Percentiles rank a stretch among this genome's conserved stretches.
Evolutionary conservation across 2,329 filamentous ascomycete genomes (phyloP).

Genomic region (Ascochyta rabiei): DNA sequence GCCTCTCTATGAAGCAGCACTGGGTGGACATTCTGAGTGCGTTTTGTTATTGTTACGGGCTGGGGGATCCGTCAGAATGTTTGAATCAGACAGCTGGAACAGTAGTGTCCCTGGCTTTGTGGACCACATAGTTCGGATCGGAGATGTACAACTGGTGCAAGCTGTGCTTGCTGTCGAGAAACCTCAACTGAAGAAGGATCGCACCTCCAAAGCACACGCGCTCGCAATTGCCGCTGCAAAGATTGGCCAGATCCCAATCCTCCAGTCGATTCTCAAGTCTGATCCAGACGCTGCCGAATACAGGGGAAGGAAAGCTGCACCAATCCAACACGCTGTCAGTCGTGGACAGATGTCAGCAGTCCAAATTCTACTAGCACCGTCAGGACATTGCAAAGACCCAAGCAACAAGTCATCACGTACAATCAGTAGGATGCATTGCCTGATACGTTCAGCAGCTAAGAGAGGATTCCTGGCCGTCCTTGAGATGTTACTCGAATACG

Average conservation of each 20-base stretch:
- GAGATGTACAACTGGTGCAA: not conserved
- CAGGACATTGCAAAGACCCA: not conserved
- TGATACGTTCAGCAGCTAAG: not conserved
- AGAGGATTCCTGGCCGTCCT: not conserved
- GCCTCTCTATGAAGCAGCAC: conserved; percentile 9
- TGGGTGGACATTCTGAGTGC: not conserved
- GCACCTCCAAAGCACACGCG: not conserved
- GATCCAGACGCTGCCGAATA: not conserved
- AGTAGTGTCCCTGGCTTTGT: not conserved
- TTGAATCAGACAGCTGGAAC: not conserved
- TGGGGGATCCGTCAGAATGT: not conserved
- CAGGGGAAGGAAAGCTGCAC: not conserved
- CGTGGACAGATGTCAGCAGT: not conserved
- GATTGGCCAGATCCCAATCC: not conserved
- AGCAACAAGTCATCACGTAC: not conserved
- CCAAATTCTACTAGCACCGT: not conserved
- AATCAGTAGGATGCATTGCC: not conserved
- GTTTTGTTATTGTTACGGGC: not conserved
- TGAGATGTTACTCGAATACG: not conserved
- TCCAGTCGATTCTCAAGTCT: not conserved
- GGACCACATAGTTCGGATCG: not conserved
- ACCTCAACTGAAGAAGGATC: not conserved
- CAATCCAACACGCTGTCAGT: not conserved
- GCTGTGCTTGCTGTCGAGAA: not conserved
- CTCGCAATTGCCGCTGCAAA: not conserved